Evolutionary conservation across 495 filamentous ascomycete species (phyloP).

Genomic region (Chlorociboria aeruginascens): DNA sequence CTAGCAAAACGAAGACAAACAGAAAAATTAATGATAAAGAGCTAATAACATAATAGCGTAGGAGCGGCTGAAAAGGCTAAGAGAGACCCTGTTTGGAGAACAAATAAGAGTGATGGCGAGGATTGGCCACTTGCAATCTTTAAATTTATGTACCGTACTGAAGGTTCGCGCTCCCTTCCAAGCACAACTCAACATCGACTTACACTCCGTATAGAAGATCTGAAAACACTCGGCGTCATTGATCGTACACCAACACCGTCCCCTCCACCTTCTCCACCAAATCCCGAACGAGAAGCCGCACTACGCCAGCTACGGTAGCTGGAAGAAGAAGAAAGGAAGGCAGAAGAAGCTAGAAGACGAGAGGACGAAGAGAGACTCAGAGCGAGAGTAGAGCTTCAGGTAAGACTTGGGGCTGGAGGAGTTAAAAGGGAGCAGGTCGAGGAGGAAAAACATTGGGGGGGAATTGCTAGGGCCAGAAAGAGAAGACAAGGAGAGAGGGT

Average conservation of each 20-base stretch:
- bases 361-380: background rate
- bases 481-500: too few species aligned
- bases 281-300: background rate
- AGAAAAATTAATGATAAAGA: background rate
- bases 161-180: background rate
- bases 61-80: background rate
- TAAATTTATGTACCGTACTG: slow-evolving; percentile 4
- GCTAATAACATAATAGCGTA: background rate
- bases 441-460: background rate
- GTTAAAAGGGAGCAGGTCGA: background rate
- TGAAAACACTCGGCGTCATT: background rate
- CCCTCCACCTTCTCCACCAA: background rate
- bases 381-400: background rate
- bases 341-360: background rate
- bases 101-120: slow-evolving; percentile 1
- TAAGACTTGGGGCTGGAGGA: background rate
- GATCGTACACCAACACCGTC: background rate
- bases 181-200: background rate
- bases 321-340: background rate
- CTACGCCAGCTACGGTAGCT: background rate
- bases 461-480: too few species aligned
- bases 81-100: background rate
- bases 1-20: background rate
- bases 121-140: slow-evolving; percentile 5
- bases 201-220: background rate